Conservation (phyloP, 768 basidiomycete genomes). For the Phanerochaete carnosa region DNA sequence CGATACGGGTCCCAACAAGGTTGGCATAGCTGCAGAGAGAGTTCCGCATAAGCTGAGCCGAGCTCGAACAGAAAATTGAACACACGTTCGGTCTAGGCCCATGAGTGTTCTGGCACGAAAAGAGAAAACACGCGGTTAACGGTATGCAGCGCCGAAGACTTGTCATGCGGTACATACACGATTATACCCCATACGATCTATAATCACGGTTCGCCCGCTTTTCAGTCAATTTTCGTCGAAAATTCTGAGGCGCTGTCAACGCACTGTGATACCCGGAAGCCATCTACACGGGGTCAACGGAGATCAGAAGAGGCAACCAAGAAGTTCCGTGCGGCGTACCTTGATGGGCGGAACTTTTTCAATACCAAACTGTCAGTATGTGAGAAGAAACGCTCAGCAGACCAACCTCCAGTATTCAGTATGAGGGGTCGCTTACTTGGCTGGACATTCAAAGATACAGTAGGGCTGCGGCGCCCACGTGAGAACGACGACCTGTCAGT, state of each 20-base stretch:
- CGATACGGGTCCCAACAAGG: conserved; percentile 55
- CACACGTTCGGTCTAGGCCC: conserved; percentile 63
- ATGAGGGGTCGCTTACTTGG: conserved; percentile 49
- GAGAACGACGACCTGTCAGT: not conserved
- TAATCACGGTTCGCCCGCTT: no score
- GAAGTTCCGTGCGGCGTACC: not conserved
- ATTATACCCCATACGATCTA: conserved; percentile 55
- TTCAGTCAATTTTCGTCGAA: not conserved
- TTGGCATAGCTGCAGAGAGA: conserved; percentile 47
- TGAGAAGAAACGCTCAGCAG: not conserved
- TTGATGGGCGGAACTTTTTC: conserved; percentile 61
- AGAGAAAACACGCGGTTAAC: not conserved
- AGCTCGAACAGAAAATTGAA: not conserved
- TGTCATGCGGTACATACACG: conserved; percentile 27
- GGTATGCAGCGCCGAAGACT: not conserved
- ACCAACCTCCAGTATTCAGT: not conserved
- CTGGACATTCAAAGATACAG: conserved; percentile 64
- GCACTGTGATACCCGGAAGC: conserved; percentile 62
- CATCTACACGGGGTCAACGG: conserved; percentile 32
- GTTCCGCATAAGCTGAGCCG: not conserved
- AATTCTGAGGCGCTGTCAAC: not conserved
- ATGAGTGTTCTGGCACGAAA: conserved; percentile 38
- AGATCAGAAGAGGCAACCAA: not conserved
- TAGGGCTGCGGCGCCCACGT: conserved; percentile 38
- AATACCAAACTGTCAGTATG: conserved; percentile 38